Conservation (phyloP, 2,329 filamentous ascomycete species). For the Colletotrichum spinosum region DNA sequence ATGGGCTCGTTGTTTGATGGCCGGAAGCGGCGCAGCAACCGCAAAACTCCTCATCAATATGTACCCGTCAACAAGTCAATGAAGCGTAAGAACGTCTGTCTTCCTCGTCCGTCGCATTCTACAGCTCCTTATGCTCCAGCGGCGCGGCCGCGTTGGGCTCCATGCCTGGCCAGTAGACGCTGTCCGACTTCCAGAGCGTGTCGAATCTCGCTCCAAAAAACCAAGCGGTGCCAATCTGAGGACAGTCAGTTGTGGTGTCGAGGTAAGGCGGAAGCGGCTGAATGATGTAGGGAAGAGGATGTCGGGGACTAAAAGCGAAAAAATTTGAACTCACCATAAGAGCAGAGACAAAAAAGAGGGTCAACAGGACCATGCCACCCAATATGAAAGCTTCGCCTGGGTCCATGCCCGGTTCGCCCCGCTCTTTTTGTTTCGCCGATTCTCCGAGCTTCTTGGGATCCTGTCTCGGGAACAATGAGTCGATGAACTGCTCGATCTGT, state of each 20-base stretch:
- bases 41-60: slow-evolving; percentile 35
- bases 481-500: slow-evolving; percentile 95
- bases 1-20: slow-evolving; percentile 28
- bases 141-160: slow-evolving; percentile 30
- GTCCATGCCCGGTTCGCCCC: slow-evolving; percentile 59
- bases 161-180: slow-evolving; percentile 36
- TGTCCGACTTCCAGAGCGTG: slow-evolving; percentile 40
- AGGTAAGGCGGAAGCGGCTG: not conserved
- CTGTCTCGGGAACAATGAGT: slow-evolving; percentile 89
- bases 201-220: slow-evolving; percentile 87
- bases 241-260: not conserved
- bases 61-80: slow-evolving; percentile 37
- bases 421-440: slow-evolving; percentile 51
- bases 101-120: slow-evolving; percentile 22
- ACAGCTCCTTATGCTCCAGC: slow-evolving; percentile 37
- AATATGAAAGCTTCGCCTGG: slow-evolving; percentile 74
- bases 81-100: slow-evolving; percentile 32
- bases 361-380: slow-evolving; percentile 71
- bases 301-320: not conserved
- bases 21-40: slow-evolving; percentile 31
- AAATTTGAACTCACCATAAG: slow-evolving; percentile 74
- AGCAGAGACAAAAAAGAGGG: slow-evolving; percentile 77
- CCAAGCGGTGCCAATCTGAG: slow-evolving; percentile 81
- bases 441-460: slow-evolving; percentile 70
- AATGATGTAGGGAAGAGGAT: not conserved